Conservation (phyloP, 2,329 filamentous ascomycete species). For the Sporothrix brasiliensis region DNA sequence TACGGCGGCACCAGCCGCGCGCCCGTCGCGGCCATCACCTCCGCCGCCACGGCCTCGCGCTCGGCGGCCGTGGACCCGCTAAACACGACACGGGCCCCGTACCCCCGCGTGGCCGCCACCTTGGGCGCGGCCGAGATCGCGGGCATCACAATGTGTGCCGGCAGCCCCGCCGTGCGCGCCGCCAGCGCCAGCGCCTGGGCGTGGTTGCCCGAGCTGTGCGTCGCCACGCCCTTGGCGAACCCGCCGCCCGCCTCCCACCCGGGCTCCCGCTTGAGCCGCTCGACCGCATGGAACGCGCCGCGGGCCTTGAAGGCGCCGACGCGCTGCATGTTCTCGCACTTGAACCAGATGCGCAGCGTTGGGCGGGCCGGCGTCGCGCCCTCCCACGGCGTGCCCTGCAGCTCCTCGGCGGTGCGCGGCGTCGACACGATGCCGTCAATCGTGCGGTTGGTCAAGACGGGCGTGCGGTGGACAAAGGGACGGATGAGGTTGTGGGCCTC, state of each 20-base stretch:
- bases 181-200: constrained; percentile 90
- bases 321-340: constrained; percentile 90
- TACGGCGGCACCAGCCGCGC: constrained; percentile 86
- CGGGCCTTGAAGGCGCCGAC: constrained; percentile 92
- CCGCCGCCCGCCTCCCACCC: constrained; percentile 65
- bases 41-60: constrained; percentile 74
- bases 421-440: constrained; percentile 75
- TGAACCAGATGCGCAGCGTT: constrained; percentile 79
- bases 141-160: constrained; percentile 91
- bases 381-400: constrained; percentile 18
- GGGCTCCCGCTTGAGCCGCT: constrained; percentile 64
- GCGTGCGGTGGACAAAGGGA: constrained; percentile 78
- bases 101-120: constrained; percentile 76
- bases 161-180: constrained; percentile 70
- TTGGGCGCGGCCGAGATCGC: constrained; percentile 81
- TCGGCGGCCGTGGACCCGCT: constrained; percentile 78
- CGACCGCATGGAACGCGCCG: constrained; percentile 85
- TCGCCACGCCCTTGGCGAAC: constrained; percentile 72
- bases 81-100: constrained; percentile 79
- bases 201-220: constrained; percentile 92
- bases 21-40: constrained; percentile 70
- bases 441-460: constrained; percentile 77
- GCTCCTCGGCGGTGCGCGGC: constrained; percentile 27
- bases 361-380: constrained; percentile 58
- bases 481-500: constrained; percentile 73